These are phyloP conservation scores for Fraxinus latifolia DNA, from an alignment of 305 asterid species.

Conservation along the genomic window DNA sequence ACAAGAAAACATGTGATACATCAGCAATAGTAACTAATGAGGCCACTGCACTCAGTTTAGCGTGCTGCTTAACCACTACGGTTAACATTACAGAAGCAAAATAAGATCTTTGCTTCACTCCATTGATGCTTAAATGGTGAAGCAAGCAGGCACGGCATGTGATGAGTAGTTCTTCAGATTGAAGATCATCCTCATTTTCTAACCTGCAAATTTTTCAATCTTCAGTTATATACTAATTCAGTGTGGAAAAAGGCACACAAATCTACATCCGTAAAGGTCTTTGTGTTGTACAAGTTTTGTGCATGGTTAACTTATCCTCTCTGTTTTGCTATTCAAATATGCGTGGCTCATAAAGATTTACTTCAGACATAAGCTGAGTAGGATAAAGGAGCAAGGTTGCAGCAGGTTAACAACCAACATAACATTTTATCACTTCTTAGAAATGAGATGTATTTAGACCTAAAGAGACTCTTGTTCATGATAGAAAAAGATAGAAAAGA, in stretches of 20 bases:
- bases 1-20: constrained; percentile 2
- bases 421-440: not conserved
- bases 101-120: constrained; percentile 4
- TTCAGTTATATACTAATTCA: not conserved
- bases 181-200: constrained; percentile 27
- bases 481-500: not conserved
- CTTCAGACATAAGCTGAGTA: not conserved
- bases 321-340: not conserved
- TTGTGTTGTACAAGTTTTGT: not conserved
- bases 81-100: not conserved
- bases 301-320: not conserved
- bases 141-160: not conserved
- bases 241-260: not conserved
- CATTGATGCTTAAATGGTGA: constrained; percentile 9
- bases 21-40: constrained; percentile 15
- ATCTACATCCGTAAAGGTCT: not conserved
- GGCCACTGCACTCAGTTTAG: not conserved
- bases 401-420: not conserved
- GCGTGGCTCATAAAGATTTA: not conserved
- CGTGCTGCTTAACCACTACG: not conserved
- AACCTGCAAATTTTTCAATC: constrained; percentile 31
- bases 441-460: not conserved
- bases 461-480: not conserved
- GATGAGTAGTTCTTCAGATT: not conserved
- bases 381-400: not conserved